Conservation (phyloP, 306 rosid species). For the Begonia masoniana region DNA sequence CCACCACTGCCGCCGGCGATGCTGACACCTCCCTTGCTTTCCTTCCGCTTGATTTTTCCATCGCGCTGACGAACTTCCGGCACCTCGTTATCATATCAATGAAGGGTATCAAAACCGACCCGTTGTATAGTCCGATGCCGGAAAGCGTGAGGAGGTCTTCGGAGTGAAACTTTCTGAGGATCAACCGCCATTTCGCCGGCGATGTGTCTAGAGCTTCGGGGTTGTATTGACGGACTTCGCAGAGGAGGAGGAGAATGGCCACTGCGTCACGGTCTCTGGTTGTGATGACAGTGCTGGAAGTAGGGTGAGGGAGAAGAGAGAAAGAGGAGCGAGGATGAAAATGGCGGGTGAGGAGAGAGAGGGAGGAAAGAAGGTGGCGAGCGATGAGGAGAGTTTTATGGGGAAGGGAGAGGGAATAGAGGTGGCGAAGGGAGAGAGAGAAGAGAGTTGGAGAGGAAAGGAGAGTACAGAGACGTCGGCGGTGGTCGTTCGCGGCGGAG, state of each 20-base stretch:
- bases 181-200: conserved; percentile 35
- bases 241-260: conserved; percentile 58
- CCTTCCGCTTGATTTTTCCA: conserved; percentile 16
- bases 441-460: conserved; percentile 64
- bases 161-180: conserved; percentile 15
- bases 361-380: conserved; percentile 58
- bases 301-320: conserved; percentile 6
- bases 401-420: conserved; percentile 51
- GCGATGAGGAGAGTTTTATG: conserved; percentile 60
- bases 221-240: conserved; percentile 52
- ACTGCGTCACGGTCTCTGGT: conserved; percentile 53
- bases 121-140: conserved; percentile 24
- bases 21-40: conserved; percentile 34
- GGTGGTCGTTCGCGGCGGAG: conserved; percentile 36
- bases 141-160: conserved; percentile 23
- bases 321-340: conserved; percentile 14
- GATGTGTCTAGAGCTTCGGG: conserved; percentile 37
- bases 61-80: conserved; percentile 33
- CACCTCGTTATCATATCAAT: conserved; percentile 48
- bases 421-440: conserved; percentile 53
- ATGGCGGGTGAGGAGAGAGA: conserved; percentile 49
- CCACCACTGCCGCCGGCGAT: conserved; percentile 39
- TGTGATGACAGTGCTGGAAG: conserved; percentile 13
- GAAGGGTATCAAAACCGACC: conserved; percentile 36
- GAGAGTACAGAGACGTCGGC: conserved; percentile 48